phyloP scores from a whole-genome alignment of 495 filamentous ascomycete genomes.

The Lophiotrema nucula region DNA sequence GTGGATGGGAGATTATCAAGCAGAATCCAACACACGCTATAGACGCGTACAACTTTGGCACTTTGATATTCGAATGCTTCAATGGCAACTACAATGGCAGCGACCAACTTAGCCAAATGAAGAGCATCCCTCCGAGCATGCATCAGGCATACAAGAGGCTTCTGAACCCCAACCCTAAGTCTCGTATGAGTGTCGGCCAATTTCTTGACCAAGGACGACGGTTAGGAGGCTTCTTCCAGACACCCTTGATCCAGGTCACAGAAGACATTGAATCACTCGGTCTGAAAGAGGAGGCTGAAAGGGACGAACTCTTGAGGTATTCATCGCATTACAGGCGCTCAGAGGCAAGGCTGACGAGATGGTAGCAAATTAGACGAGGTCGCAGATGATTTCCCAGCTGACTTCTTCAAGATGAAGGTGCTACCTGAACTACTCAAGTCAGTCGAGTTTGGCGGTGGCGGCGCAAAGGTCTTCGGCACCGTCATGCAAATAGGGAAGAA shows the following conservation, averaged over 20 bases:
- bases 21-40: constrained; percentile 75
- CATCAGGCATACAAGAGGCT: constrained; percentile 85
- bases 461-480: constrained; percentile 82
- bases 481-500: constrained; percentile 89
- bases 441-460: constrained; percentile 94
- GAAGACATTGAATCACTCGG: constrained; percentile 91
- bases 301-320: constrained; percentile 81
- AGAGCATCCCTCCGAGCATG: constrained; percentile 83
- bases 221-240: constrained; percentile 85
- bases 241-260: constrained; percentile 81
- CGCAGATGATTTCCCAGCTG: constrained; percentile 91
- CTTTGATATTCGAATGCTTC: constrained; percentile 85
- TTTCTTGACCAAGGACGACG: constrained; percentile 89
- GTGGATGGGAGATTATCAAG: constrained; percentile 85
- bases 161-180: constrained; percentile 82
- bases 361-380: constrained; percentile 77
- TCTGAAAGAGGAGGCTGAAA: constrained; percentile 77
- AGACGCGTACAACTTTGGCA: constrained; percentile 83
- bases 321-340: constrained; percentile 32
- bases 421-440: constrained; percentile 94
- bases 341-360: constrained; percentile 31
- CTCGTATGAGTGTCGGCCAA: constrained; percentile 75
- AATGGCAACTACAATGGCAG: constrained; percentile 70
- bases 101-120: constrained; percentile 80
- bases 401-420: constrained; percentile 96